phyloP scores from a whole-genome alignment of 2,329 filamentous ascomycete species.

The Parascedosporium putredinis region DNA sequence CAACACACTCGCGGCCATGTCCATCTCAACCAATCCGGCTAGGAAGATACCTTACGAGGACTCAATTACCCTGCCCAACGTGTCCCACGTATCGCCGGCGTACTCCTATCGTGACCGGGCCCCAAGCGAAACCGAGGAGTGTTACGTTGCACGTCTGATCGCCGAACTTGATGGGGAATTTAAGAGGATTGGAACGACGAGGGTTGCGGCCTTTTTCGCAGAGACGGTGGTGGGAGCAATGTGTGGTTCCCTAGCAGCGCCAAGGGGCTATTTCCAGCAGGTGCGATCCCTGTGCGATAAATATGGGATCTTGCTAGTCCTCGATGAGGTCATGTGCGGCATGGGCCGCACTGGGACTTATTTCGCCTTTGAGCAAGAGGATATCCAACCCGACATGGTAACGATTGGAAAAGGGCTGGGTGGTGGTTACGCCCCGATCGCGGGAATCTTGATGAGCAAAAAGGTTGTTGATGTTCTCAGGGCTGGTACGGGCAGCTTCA shows the following conservation, averaged over 20 bases:
- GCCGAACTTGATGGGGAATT: slow-evolving; percentile 60
- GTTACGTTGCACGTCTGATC: slow-evolving; percentile 51
- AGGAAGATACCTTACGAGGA: slow-evolving; percentile 50
- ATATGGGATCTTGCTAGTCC: slow-evolving; percentile 62
- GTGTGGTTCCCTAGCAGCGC: slow-evolving; percentile 56
- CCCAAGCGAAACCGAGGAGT: slow-evolving; percentile 39
- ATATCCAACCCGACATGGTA: slow-evolving; percentile 50
- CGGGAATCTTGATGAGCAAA: slow-evolving; percentile 44
- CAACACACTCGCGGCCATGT: slow-evolving; percentile 51
- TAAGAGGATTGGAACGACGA: slow-evolving; percentile 49
- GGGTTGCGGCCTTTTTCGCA: slow-evolving; percentile 51
- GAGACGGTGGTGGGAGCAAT: neutral
- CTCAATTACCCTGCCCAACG: slow-evolving; percentile 43
- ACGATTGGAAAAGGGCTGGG: slow-evolving; percentile 57
- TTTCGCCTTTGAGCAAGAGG: slow-evolving; percentile 52
- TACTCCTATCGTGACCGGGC: slow-evolving; percentile 50
- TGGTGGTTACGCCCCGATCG: slow-evolving; percentile 52
- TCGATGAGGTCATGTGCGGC: slow-evolving; percentile 71
- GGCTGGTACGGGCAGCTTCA: slow-evolving; percentile 24
- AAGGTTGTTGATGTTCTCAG: slow-evolving; percentile 36
- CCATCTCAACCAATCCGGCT: slow-evolving; percentile 49
- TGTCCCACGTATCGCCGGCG: slow-evolving; percentile 55
- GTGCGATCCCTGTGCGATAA: slow-evolving; percentile 59
- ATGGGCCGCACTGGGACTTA: slow-evolving; percentile 48
- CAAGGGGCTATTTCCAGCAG: slow-evolving; percentile 58